Conservation (phyloP, 2,329 filamentous ascomycete genomes). For the Cytospora piceae region DNA sequence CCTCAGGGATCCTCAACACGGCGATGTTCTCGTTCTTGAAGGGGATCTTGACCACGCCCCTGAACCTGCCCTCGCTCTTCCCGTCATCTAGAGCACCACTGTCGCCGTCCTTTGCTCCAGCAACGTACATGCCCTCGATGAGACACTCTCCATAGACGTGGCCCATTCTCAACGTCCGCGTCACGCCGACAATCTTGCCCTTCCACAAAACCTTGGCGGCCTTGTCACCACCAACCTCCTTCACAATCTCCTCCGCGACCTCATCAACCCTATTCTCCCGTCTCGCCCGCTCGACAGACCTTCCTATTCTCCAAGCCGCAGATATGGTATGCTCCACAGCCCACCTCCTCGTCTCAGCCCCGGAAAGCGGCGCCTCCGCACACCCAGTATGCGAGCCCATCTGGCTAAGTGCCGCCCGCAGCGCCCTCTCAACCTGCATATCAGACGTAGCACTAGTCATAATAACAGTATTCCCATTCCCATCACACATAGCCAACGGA, state of each 20-base stretch:
- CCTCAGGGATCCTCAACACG: constrained; percentile 45
- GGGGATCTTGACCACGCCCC: constrained; percentile 62
- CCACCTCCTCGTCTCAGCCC: constrained; percentile 54
- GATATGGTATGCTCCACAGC: constrained; percentile 57
- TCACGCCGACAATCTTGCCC: constrained; percentile 66
- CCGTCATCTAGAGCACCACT: constrained; percentile 36
- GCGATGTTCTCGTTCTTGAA: constrained; percentile 75
- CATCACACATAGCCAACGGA: constrained; percentile 54
- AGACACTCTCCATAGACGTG: constrained; percentile 64
- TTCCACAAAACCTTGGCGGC: constrained; percentile 63
- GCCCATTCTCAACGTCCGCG: constrained; percentile 58
- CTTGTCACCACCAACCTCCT: constrained; percentile 57
- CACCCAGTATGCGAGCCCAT: constrained; percentile 58
- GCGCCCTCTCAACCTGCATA: constrained; percentile 51
- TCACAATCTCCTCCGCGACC: constrained; percentile 61
- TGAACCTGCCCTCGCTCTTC: constrained; percentile 36
- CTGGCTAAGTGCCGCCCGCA: constrained; percentile 56
- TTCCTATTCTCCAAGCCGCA: constrained; percentile 62
- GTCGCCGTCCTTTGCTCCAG: constrained; percentile 14
- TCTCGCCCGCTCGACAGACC: constrained; percentile 58
- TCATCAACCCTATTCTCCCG: constrained; percentile 53
- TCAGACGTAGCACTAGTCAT: constrained; percentile 54
- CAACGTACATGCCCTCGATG: constrained; percentile 53
- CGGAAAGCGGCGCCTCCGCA: constrained; percentile 53
- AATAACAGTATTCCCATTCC: constrained; percentile 54